Evolutionary conservation across 345 rosid species (phyloP), one percentile per base, ranked within the genome.

Genomic region (Excoecaria agallocha): DNA sequence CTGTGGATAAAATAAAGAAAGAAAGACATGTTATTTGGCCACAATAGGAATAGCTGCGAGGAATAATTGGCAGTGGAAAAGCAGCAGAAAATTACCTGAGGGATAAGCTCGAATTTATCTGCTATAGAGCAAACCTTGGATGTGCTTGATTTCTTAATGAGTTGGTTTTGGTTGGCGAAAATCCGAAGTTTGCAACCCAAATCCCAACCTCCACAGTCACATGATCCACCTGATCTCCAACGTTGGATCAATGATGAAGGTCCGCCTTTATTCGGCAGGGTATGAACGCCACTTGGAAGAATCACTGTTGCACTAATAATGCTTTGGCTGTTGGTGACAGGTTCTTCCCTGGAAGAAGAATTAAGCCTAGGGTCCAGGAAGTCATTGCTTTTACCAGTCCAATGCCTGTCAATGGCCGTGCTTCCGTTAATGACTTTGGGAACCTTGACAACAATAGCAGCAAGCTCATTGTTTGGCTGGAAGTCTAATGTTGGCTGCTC

Each of bases 141-240:
- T 6, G 48, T 3, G 48, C 10, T 43, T 43, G 48, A 43, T 43
- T 43, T 43, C 48, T 43, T 30, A 30, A 30, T 30, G 30, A 30
- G 30, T 1, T 30, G 30, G 30, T 30, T 43, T 43, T 43, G 48
- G 48, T 43, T 43, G 48, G 48, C 48, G 9, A 43, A 43, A 43
- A 43, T 43, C 48, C 48, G 7, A 43, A 43, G 48, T 43, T 43
- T 43, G 48, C 48, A 95, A 25, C 94, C 94, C 79, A 90, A 78
- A 78, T 95, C 99, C 99, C 99, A 95, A 71, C 98, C 99, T 75
- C 98, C 99, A 75, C 99, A 95, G 75, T 95, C 98, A 71, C 99
- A 95, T 70, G 93, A 83, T 16, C 99, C 99, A 69, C 97, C 98
- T 52, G 97, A 84, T 76, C 82, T 88, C 99, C 98, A 95, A 3